Evolutionary conservation across 805 yeast genomes (phyloP), one percentile per base, ranked within the genome.

Genomic region (Ascoidea rubescens): DNA sequence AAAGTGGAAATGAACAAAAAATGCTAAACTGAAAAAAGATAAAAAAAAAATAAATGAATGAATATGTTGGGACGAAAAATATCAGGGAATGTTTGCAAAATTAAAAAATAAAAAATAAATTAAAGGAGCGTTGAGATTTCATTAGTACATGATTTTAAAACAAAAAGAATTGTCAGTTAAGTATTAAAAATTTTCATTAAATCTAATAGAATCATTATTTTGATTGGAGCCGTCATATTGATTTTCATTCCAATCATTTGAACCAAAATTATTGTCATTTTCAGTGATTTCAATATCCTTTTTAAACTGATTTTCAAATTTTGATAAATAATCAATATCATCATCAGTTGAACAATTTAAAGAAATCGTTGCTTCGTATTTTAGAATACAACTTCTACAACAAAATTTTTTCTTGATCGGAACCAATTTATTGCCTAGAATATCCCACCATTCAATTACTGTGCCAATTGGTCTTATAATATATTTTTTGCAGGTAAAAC

Each of bases 351-450:
- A 37, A 37, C 14, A 37, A 37, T 14, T 42, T 12, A 7, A n/a
- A 8, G 49, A 17, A 31, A 52, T 54, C 5, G 14, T 33, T 37
- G 37, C 45, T 6, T 48, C 16, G 44, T 45, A 55, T 33, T 37
- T 16, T n/a, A 48, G 45, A 6, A 52, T 45, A 45, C 58, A 55
- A 28, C 48, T 46, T 14, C 45, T 43, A 42, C 55, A 48, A 45
- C 58, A 55, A 45, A 55, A 55, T 44, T 54, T 50, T 33, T 55
- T 55, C n/a, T 47, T 21, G 12, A 55, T 47, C 5, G 58, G 57
- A 4, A 55, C 50, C 7, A 50, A 32, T 31, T 43, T 48, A 8
- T 32, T 32, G 5, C 49, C 56, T 8, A 46, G 50, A 17, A 55
- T 46, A 48, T 55, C 58, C 30, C 52, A 52, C 30, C 46, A 55